Conservation (phyloP, 768 basidiomycete species). For the Terana coerulea region DNA sequence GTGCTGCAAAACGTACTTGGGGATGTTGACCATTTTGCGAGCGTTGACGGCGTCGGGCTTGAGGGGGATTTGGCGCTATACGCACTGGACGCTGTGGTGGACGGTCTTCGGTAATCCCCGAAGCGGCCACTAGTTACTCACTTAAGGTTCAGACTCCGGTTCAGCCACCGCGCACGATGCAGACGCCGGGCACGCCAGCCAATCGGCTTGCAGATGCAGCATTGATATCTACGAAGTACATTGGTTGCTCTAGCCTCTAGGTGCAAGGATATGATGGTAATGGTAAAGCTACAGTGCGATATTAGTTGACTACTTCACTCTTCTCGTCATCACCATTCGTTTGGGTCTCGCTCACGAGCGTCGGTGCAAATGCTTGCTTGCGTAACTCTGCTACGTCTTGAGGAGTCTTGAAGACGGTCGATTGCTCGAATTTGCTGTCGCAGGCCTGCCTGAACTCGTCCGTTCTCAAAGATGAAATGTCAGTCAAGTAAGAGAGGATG, state of each 20-base stretch:
- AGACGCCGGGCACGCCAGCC: neutral
- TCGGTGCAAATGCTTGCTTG: conserved; percentile 14
- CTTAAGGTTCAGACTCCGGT: conserved; percentile 25
- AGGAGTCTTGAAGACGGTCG: conserved; percentile 61
- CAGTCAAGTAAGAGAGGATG: conserved; percentile 44
- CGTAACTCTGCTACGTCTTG: conserved; percentile 46
- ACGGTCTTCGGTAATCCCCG: conserved; percentile 17
- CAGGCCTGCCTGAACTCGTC: conserved; percentile 62
- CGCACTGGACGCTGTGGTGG: conserved; percentile 11
- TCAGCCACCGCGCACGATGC: conserved; percentile 18
- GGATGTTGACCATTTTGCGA: conserved; percentile 87
- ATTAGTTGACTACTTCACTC: conserved; percentile 2
- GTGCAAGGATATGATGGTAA: neutral
- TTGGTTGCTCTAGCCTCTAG: neutral
- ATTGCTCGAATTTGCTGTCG: conserved; percentile 49
- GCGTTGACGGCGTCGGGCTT: conserved; percentile 28
- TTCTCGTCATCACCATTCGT: conserved; percentile 8
- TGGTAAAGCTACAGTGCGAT: neutral
- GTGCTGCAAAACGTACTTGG: conserved; percentile 57
- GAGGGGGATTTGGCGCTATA: conserved; percentile 22
- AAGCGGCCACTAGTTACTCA: conserved; percentile 21
- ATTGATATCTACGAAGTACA: conserved; percentile 1
- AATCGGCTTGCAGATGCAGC: neutral
- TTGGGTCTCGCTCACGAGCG: neutral
- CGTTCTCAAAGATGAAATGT: conserved; percentile 46